Conservation (phyloP, 352 stramenopile genomes). For the Globisporangium splendens region DNA sequence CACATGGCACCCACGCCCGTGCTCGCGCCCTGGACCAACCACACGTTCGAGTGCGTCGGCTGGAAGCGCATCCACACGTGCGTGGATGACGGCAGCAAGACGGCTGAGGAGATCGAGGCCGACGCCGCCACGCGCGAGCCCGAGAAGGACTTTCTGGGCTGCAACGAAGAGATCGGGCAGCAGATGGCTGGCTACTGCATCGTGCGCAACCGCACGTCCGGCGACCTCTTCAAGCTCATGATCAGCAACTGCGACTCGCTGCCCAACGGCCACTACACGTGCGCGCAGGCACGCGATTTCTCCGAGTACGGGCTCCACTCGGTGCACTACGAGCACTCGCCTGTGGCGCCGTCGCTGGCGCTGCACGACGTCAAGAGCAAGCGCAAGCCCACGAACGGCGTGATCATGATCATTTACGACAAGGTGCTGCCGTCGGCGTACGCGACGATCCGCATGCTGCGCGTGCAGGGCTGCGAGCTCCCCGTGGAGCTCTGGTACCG, state of each 20-base stretch:
- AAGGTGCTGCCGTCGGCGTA: constrained; percentile 67
- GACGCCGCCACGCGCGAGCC: constrained; percentile 29
- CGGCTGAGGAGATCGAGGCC: constrained; percentile 20
- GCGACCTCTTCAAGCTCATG: constrained; percentile 55
- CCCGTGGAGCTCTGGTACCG: constrained; percentile 58
- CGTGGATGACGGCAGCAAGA: constrained; percentile 35
- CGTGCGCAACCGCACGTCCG: constrained; percentile 58
- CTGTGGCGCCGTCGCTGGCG: constrained; percentile 3
- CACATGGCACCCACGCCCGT: constrained; percentile 58
- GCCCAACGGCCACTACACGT: constrained; percentile 67
- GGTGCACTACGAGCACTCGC: constrained; percentile 34
- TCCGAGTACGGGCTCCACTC: constrained; percentile 67
- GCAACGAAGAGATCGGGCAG: constrained; percentile 45
- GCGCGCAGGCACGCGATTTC: constrained; percentile 51
- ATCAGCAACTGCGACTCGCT: constrained; percentile 59
- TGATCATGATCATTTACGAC: constrained; percentile 69
- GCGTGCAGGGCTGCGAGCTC: constrained; percentile 38
- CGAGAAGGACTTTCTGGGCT: constrained; percentile 74
- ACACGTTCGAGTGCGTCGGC: constrained; percentile 71
- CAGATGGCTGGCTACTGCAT: constrained; percentile 65
- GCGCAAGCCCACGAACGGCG: constrained; percentile 26
- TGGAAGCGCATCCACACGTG: constrained; percentile 52
- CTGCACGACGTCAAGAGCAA: constrained; percentile 1
- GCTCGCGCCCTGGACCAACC: constrained; percentile 35
- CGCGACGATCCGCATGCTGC: constrained; percentile 59